A percentile compares a stretch with the other conserved stretches of the same genome.
These are phyloP conservation scores for Lippia alba DNA, from an alignment of 305 asterid species.

Conservation along the genomic window DNA sequence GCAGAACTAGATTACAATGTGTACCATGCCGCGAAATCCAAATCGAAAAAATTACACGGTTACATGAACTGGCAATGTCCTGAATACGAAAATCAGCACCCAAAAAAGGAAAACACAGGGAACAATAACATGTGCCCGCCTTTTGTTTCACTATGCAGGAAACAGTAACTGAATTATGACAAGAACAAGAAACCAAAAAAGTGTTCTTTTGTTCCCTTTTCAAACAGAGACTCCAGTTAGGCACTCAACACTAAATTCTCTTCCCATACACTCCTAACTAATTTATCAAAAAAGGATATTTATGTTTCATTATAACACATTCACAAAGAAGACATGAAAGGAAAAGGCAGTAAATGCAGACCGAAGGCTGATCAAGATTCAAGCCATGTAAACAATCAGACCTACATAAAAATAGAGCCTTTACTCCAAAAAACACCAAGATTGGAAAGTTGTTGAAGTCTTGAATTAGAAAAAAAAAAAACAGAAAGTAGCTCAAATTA, in stretches of 20 bases:
- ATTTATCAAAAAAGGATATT: background rate
- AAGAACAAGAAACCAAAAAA: constrained; percentile 3
- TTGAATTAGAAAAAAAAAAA: too few relatives aligned
- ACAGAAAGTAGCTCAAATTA: background rate
- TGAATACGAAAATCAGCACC: background rate
- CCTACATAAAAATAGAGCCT: too few relatives aligned
- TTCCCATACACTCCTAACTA: background rate
- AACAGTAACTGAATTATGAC: constrained; percentile 8
- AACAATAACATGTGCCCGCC: background rate
- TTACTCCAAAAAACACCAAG: too few relatives aligned
- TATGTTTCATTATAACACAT: background rate
- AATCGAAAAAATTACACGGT: background rate
- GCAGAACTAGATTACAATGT: background rate
- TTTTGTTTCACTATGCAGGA: constrained; percentile 6
- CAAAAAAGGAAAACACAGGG: background rate
- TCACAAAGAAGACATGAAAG: background rate
- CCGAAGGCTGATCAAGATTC: background rate
- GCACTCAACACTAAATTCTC: too few relatives aligned
- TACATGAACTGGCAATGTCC: background rate
- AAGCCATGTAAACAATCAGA: too few relatives aligned
- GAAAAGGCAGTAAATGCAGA: constrained; percentile 6
- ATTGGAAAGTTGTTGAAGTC: too few relatives aligned
- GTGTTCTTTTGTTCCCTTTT: background rate
- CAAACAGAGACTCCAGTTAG: background rate
- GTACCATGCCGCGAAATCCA: background rate